Conservation (phyloP, 768 basidiomycete genomes). For the Mrakia hoshinonis region DNA sequence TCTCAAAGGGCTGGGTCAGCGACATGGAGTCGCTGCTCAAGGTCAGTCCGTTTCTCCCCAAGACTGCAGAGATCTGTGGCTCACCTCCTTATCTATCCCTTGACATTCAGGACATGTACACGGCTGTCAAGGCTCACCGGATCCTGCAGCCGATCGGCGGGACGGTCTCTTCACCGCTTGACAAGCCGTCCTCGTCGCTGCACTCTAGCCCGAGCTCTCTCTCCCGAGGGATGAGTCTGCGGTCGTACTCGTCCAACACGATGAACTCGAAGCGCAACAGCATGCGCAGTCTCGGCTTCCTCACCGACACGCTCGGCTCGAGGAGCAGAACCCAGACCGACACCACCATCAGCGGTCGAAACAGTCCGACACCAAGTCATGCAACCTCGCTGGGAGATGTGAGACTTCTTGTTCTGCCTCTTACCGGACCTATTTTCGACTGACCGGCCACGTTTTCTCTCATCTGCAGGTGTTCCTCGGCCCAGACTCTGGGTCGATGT, state of each 20-base stretch:
- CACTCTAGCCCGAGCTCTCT: slow-evolving; percentile 8
- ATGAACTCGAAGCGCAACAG: slow-evolving; percentile 64
- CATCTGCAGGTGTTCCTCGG: neutral
- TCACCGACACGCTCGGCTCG: slow-evolving; percentile 47
- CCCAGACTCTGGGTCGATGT: neutral
- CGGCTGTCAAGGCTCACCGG: slow-evolving; percentile 78
- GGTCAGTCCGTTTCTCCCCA: slow-evolving; percentile 44
- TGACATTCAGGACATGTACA: slow-evolving; percentile 74
- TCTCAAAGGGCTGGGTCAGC: slow-evolving; percentile 59
- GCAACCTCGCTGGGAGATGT: slow-evolving; percentile 76
- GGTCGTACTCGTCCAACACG: slow-evolving; percentile 6
- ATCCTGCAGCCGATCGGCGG: slow-evolving; percentile 70
- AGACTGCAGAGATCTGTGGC: neutral
- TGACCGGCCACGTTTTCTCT: neutral
- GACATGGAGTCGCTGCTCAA: slow-evolving; percentile 83
- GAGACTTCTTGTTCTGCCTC: slow-evolving; percentile 24
- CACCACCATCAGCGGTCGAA: slow-evolving; percentile 65
- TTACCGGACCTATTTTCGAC: too few relatives aligned
- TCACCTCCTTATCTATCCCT: neutral
- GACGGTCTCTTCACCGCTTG: slow-evolving; percentile 34
- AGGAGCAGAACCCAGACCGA: slow-evolving; percentile 42
- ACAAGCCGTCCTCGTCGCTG: neutral
- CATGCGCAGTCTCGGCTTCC: slow-evolving; percentile 75
- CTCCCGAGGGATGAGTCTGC: slow-evolving; percentile 4
- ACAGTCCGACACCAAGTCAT: slow-evolving; percentile 92